Evolutionary conservation across 805 yeast genomes (phyloP).

Genomic region (Yarrowia divulgata): DNA sequence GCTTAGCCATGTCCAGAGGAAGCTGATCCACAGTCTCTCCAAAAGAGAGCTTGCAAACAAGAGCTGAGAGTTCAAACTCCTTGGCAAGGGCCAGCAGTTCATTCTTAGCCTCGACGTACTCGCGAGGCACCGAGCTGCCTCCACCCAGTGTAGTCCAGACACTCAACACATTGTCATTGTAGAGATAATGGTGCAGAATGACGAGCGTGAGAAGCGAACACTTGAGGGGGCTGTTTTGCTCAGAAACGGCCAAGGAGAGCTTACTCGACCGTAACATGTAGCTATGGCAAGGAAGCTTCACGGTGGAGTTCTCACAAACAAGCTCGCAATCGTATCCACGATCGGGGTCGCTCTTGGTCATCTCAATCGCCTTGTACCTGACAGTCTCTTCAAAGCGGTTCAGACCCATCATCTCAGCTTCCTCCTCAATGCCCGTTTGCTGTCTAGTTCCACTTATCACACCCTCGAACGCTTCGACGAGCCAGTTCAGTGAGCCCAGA

Average conservation of each 20-base stretch:
- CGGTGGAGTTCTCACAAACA: slow-evolving; percentile 3
- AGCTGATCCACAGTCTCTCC: slow-evolving; percentile 30
- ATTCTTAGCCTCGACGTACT: slow-evolving; percentile 43
- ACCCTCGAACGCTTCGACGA: slow-evolving; percentile 34
- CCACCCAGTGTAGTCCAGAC: slow-evolving; percentile 42
- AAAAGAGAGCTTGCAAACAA: slow-evolving; percentile 40
- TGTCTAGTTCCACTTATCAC: slow-evolving; percentile 39
- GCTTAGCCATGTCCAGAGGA: not conserved
- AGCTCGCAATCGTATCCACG: slow-evolving; percentile 23
- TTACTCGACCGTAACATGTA: slow-evolving; percentile 40
- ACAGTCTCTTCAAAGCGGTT: slow-evolving; percentile 16
- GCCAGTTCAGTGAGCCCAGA: slow-evolving; percentile 24
- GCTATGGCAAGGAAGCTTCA: slow-evolving; percentile 42
- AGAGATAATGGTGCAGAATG: slow-evolving; percentile 46
- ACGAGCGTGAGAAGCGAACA: slow-evolving; percentile 42
- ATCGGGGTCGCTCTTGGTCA: slow-evolving; percentile 4
- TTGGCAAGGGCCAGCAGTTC: slow-evolving; percentile 45
- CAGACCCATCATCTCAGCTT: slow-evolving; percentile 12
- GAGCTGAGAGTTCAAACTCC: slow-evolving; percentile 42
- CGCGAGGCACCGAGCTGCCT: slow-evolving; percentile 44
- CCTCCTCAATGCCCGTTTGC: slow-evolving; percentile 43
- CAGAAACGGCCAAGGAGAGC: not conserved
- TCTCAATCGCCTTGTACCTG: not conserved
- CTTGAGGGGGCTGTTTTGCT: not conserved
- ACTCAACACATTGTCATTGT: slow-evolving; percentile 46